Base-by-base conservation (phyloP, 257 asterid genomes). In the Paulownia fortunei region DNA sequence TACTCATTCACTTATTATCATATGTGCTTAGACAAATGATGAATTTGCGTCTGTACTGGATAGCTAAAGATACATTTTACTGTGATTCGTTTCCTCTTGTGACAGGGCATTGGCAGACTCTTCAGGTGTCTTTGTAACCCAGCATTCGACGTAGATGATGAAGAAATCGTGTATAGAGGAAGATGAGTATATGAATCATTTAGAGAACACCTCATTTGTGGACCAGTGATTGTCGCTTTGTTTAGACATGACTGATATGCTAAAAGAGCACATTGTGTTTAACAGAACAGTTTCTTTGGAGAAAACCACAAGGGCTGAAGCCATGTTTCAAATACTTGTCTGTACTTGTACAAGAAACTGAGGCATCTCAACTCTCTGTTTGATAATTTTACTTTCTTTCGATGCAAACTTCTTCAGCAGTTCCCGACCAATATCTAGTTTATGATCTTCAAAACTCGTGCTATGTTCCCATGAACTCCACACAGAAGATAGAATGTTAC, bases 111-210 rank as follows among this genome's bases (percentile, higher is more conserved):
- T 8, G 98, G 97, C 1, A 91, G 96, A 75, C 97, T 93, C 67
- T 91, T 89, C 85, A 88, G 96, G 86, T 93, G 98, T 61, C 88
- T 93, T 4, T 91, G 98, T 46, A 93, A 91, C 82, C 98, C 97
- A 42, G 97, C 96, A 8, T 91, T 91, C 46, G 94, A 92, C 30
- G 98, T 91, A 63, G 96, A 93, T 16, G 97, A 91, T 26, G 98
- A 91, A 9, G 98, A 93, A 81, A 93, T 93, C 68, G 97, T 93
- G 72, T 93, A 93, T 59, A 88, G 82, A 83, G 94, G 96, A 85
- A 92, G 91, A 84, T 90, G 80, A 87, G 30, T 44, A 62, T 18
- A 36, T 63, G 19, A 44, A 55, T 24, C 27, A 46, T n/a, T 30
- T 4, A 47, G 37, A 64, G n/a, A 51, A 21, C 16, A 47, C 69